Evolutionary conservation across 495 filamentous ascomycete species (phyloP), one percentile per base, ranked within the genome.

Genomic region (Hypoxylon fragiforme): DNA sequence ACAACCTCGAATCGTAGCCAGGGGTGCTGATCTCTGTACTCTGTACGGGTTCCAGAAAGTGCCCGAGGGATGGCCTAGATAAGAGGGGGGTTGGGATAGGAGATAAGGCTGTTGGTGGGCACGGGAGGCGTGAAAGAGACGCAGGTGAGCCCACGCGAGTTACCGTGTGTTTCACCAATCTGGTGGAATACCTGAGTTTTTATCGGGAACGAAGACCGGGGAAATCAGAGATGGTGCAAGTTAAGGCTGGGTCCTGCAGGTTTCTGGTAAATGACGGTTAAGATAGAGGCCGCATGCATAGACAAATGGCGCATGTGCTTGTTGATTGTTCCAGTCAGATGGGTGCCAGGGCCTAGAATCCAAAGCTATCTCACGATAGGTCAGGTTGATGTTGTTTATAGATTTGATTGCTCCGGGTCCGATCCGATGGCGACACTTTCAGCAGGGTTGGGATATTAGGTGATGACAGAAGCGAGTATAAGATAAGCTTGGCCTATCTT

Each of bases 401-500:
- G n/a, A n/a, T n/a, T n/a, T 57, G 35, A 54, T 54, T 55, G 43
- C 39, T 51, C 44, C 58, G 48, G 28, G 14, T 57, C 24, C 24
- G n/a, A n/a, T 39, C 37, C 55, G 19, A 54, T 34, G 31, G 26
- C 31, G 31, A 34, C 31, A 34, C 31, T 34, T 30, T 30, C 26
- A n/a, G n/a, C 24, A 9, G 9, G 20, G 31, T 50, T 54, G 60
- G 43, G 47, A 48, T 28, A 54, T 65, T 77, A 78, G 59, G 76
- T 79, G 63, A 77, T 62, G 64, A 77, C 70, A 41, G 76, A 75
- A 55, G 61, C 76, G 44, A 79, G 71, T 57, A 75, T 73, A 40
- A 79, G 75, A 78, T 79, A 76, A 76, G 74, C 63, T 62, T 70
- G 68, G 71, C 66, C 74, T 76, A 75, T 74, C 69, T 70, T 72